Conservation (phyloP, 768 basidiomycete species). For the Hortiboletus flavorubellus region DNA sequence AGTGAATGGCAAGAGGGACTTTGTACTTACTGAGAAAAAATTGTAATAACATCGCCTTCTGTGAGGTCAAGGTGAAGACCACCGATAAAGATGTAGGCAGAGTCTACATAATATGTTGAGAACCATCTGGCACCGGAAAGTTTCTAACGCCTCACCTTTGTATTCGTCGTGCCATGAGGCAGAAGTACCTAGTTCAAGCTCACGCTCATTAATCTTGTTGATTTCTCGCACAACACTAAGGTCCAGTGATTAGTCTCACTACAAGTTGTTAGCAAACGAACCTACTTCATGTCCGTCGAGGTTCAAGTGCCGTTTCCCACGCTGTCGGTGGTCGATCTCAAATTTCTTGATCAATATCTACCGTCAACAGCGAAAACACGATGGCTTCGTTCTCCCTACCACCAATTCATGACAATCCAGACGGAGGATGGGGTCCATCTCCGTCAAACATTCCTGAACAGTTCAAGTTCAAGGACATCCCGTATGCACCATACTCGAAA, state of each 20-base stretch:
- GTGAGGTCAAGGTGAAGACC: constrained; percentile 87
- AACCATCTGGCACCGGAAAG: background rate
- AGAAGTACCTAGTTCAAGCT: constrained; percentile 72
- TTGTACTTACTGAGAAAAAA: constrained; percentile 88
- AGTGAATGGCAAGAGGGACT: background rate
- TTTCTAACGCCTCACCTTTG: constrained; percentile 48
- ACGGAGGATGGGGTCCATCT: constrained; percentile 91
- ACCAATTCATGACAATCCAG: constrained; percentile 85
- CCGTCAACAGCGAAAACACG: constrained; percentile 9
- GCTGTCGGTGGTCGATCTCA: background rate
- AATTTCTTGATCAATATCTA: constrained; percentile 21
- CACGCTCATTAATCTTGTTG: constrained; percentile 86
- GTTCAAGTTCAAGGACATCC: constrained; percentile 98
- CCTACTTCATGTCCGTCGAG: constrained; percentile 66
- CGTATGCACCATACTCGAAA: constrained; percentile 98
- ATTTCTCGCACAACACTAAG: constrained; percentile 90
- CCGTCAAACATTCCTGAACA: constrained; percentile 80
- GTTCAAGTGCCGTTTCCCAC: constrained; percentile 22
- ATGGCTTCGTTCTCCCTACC: constrained; percentile 88
- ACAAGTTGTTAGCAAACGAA: constrained; percentile 6
- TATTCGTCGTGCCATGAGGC: constrained; percentile 97
- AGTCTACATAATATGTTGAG: constrained; percentile 49
- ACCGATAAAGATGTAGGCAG: constrained; percentile 92
- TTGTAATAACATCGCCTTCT: constrained; percentile 95
- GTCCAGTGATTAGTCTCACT: constrained; percentile 9